Evolutionary conservation across 1,284 basidiomycete genomes (phyloP).

Genomic region (Psilocybe mexicana): DNA sequence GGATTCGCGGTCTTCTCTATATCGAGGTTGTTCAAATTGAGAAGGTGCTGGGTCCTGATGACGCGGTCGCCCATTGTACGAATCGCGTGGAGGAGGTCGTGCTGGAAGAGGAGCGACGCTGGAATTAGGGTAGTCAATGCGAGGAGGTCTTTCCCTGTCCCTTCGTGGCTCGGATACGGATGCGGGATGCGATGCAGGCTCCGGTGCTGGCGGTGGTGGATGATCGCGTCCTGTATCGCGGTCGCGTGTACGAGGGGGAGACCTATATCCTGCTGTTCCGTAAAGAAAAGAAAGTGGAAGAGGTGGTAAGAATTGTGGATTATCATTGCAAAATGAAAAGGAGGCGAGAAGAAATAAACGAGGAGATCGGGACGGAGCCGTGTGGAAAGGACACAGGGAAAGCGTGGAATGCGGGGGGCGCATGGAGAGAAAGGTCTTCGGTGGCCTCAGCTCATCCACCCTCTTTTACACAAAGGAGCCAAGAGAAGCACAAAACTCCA

Average conservation of each 20-base stretch:
- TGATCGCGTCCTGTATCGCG: conserved; percentile 22
- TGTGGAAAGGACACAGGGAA: conserved; percentile 27
- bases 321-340: conserved; percentile 38
- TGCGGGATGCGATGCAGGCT: conserved; percentile 4
- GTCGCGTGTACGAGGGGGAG: conserved; percentile 34
- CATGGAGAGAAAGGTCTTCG: conserved; percentile 4
- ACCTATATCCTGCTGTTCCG: conserved; percentile 50
- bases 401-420: conserved; percentile 41
- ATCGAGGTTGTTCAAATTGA: conserved; percentile 9
- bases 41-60: conserved; percentile 6
- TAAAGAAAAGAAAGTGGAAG: conserved; percentile 32
- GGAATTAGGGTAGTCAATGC: conserved; percentile 26
- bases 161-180: conserved; percentile 19
- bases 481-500: conserved; percentile 38
- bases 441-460: conserved; percentile 8
- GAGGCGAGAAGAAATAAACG: conserved; percentile 32
- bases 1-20: conserved; percentile 6
- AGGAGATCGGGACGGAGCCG: conserved; percentile 51
- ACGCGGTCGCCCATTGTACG: background rate
- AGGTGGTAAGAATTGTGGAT: conserved; percentile 24
- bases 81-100: background rate
- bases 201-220: conserved; percentile 13
- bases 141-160: conserved; percentile 27
- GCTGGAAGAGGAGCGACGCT: background rate
- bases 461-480: conserved; percentile 12